Conservation (phyloP, 106 monocot species). For the Acorus gramineus region DNA sequence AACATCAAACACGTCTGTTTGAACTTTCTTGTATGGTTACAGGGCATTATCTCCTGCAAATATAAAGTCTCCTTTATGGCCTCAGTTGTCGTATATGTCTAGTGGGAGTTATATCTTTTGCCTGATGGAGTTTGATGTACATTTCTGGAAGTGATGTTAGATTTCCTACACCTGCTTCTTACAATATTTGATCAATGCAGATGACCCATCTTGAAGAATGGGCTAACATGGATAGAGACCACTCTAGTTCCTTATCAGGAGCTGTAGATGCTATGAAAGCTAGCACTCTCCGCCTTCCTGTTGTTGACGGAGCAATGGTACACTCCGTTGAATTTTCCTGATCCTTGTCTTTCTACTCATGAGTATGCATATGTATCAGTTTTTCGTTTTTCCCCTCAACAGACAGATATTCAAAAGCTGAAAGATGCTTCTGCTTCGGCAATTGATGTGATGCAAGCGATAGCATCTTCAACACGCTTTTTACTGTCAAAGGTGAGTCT, state of each 20-base stretch:
- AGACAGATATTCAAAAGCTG: constrained; percentile 45
- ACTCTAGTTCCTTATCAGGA: constrained; percentile 34
- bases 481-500: constrained; percentile 33
- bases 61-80: too few relatives aligned
- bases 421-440: constrained; percentile 44
- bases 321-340: not conserved
- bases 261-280: constrained; percentile 39
- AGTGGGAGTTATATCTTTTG: too few relatives aligned
- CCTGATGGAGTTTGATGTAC: too few relatives aligned
- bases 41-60: too few relatives aligned
- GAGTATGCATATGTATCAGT: not conserved
- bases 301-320: constrained; percentile 46
- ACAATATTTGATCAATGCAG: constrained; percentile 15
- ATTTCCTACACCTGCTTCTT: not conserved
- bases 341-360: not conserved
- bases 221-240: constrained; percentile 33
- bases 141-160: too few relatives aligned
- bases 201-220: constrained; percentile 41
- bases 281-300: constrained; percentile 47
- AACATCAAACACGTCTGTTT: too few relatives aligned
- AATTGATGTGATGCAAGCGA: constrained; percentile 52
- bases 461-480: constrained; percentile 29
- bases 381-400: constrained; percentile 1
- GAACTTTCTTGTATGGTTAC: too few relatives aligned
- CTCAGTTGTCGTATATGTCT: too few relatives aligned